Percentiles rank a stretch among this genome's conserved stretches.
Evolutionary conservation across 495 filamentous ascomycete genomes (phyloP).

Genomic region (Talaromyces nanjingensis): DNA sequence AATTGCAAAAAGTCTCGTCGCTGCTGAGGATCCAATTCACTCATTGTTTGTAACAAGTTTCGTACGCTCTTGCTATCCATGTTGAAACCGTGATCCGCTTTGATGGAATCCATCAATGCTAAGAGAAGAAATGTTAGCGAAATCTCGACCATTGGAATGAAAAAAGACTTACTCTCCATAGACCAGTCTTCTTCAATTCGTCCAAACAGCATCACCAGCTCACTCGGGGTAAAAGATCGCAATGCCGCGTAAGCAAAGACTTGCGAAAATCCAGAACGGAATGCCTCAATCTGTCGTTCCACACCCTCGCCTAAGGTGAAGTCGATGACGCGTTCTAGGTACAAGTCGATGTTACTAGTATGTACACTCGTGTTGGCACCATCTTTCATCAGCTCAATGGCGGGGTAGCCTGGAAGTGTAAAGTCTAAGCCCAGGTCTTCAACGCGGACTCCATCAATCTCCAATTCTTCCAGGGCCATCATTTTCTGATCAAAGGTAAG

Average conservation of each 20-base stretch:
- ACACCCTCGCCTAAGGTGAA: conserved; percentile 86
- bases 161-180: conserved; percentile 70
- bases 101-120: conserved; percentile 97
- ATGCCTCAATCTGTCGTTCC: conserved; percentile 81
- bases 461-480: conserved; percentile 56
- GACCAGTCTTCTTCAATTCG: conserved; percentile 95
- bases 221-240: conserved; percentile 90
- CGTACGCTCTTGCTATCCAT: conserved; percentile 97
- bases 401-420: conserved; percentile 85
- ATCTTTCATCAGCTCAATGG: conserved; percentile 73
- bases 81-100: conserved; percentile 99
- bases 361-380: conserved; percentile 70
- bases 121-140: conserved; percentile 17
- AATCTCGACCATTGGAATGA: not conserved
- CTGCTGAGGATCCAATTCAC: conserved; percentile 65
- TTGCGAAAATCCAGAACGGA: conserved; percentile 85
- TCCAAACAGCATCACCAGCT: conserved; percentile 95
- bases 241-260: conserved; percentile 94
- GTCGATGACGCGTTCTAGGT: conserved; percentile 86
- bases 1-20: conserved; percentile 97
- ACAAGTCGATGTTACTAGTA: conserved; percentile 82
- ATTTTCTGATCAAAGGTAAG: conserved; percentile 63
- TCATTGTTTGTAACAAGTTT: conserved; percentile 93
- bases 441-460: conserved; percentile 64
- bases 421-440: conserved; percentile 92